phyloP scores from a whole-genome alignment of 352 stramenopile species.

The Globisporangium acanthophoron region DNA sequence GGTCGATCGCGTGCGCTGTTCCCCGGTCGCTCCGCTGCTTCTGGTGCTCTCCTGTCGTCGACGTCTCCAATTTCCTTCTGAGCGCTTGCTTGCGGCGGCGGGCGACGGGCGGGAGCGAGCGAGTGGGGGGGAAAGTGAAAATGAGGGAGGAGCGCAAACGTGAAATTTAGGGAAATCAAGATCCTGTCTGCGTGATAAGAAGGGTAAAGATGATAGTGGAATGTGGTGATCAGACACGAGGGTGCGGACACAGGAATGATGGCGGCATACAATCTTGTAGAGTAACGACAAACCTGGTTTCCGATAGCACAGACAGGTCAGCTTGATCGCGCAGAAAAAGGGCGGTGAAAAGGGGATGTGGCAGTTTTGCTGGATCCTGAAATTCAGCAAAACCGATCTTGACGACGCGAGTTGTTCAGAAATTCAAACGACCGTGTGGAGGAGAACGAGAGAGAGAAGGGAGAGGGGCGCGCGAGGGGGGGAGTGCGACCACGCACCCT shows the following conservation, averaged over 20 bases:
- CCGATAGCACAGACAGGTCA: background rate
- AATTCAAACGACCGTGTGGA: slow-evolving; percentile 29
- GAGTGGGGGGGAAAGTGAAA: background rate
- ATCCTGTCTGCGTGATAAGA: background rate
- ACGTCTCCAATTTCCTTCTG: slow-evolving; percentile 14
- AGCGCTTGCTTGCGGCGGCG: slow-evolving; percentile 1
- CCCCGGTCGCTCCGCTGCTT: background rate
- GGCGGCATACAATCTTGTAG: slow-evolving; percentile 2
- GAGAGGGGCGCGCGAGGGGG: slow-evolving; percentile 3
- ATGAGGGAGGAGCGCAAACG: background rate
- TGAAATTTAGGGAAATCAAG: background rate
- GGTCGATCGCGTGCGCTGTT: background rate
- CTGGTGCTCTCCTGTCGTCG: background rate
- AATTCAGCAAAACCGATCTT: background rate
- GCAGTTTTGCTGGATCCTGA: slow-evolving; percentile 1
- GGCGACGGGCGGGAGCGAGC: slow-evolving; percentile 15
- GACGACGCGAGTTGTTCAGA: slow-evolving; percentile 19
- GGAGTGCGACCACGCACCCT: slow-evolving; percentile 6
- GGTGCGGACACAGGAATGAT: slow-evolving; percentile 15
- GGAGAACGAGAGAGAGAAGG: slow-evolving; percentile 11
- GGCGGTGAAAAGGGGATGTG: background rate
- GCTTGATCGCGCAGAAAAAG: background rate
- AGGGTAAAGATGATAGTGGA: no score
- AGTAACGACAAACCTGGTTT: background rate
- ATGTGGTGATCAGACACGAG: background rate